Base-by-base conservation (phyloP, 2,329 filamentous ascomycete genomes). In the Dothistroma septosporum region DNA sequence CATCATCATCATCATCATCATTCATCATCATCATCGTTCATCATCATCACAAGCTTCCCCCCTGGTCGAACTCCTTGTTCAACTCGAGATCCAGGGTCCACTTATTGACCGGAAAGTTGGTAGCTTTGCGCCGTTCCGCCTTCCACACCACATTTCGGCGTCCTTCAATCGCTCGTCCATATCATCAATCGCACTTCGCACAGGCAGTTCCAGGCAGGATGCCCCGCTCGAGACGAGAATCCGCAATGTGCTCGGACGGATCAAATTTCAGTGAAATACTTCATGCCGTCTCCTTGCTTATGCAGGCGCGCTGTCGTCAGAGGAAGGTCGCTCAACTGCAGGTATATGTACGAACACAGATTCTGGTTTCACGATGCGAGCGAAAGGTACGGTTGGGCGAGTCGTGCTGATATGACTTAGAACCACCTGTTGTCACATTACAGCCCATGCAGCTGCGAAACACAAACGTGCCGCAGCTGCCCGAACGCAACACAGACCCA, bases 401-500 rank as follows among this genome's bases (percentile, higher is more conserved):
- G 10, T 37, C 33, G 33, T 37, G 33, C 7, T 37, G 33, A 37
- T 9, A 37, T 37, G 10, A 37, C 33, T n/a, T n/a, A n/a, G n/a
- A n/a, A n/a, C n/a, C n/a, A n/a, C n/a, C n/a, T 37, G 33, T 16
- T 11, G 33, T 37, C 14, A 16, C 10, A 9, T 37, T 9, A 37
- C 33, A 11, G 33, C 33, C 33, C 10, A 37, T 16, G 33, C 33
- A 37, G 10, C 33, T 48, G 50, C 28, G 12, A 12, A 53, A 1
- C 28, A 53, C 2, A 33, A 14, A n/a, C n/a, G 21, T 44, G 46
- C 33, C n/a, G 55, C 41, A 60, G 50, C 54, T 47, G 57, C 32
- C 50, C 35, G 24, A 14, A 35, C 55, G n/a, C 8, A 2, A 48
- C 28, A 9, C 35, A 19, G 35, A 53, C 19, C 35, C 47, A 46